Evolutionary conservation across 208 protist genomes (phyloP), one percentile per base, ranked within the genome.

Genomic region (Kentomonas sorsogonicus): DNA sequence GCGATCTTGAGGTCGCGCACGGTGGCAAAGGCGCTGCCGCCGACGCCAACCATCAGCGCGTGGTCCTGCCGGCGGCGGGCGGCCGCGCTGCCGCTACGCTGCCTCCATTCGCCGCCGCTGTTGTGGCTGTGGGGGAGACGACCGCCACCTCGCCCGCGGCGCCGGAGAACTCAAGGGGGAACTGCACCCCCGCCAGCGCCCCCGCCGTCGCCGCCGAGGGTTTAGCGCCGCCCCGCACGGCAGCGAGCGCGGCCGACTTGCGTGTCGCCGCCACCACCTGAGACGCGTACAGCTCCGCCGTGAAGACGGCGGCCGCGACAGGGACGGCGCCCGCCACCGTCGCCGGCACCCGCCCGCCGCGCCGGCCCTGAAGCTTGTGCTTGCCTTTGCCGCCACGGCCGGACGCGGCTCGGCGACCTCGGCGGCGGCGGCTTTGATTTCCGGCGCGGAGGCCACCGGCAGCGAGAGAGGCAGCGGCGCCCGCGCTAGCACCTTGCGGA

Each of bases 1-100:
- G 85, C 85, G 7, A 72, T 61, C 25, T 78, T 77, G 64, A 84
- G 88, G 44, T 92, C 82, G 38, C 77, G 65, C 39, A 85, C 69
- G 15, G 65, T 71, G 22, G 67, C 60, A 9, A 60, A 38, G 3
- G 52, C 26, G 18, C 63, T 70, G 22, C 67, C 50, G 3, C 79
- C 79, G 1, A 59, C 41, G 6, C 65, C 65, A 20, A 53, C 60
- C 27, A 69, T 15, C 29, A 74, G 59, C 30, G 39, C 31, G 30
- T 43, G 39, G 38, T 38, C 29, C n/a, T 39, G 45, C 6, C 45
- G 31, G 27, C 63, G 53, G 6, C 38, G 13, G 3, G 38, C 38
- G 15, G 15, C 38, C 18, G 7, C 38, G 33, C 33, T 38, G 33
- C 33, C 11, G 33, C 33, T 38, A 11, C 33, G 71, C 18, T 66